Conservation (phyloP, 2,329 filamentous ascomycete genomes). For the Ophiosphaerella herpotricha region DNA sequence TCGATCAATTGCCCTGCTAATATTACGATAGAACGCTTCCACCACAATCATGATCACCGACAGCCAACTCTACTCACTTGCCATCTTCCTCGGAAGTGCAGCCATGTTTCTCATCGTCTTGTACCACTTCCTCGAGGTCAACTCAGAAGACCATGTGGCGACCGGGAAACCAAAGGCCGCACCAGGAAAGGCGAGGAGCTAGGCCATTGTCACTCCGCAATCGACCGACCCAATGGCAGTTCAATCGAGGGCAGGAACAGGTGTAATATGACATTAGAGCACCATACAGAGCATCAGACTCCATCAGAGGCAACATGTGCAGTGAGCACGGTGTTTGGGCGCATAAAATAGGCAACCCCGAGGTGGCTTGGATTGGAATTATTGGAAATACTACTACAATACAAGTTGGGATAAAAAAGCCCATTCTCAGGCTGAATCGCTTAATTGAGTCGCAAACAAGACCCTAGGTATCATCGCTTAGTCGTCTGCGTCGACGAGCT, state of each 20-base stretch:
- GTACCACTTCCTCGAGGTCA: conserved; percentile 96
- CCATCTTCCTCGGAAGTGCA: conserved; percentile 87
- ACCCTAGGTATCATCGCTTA: conserved; percentile 4
- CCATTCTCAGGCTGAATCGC: too few species aligned
- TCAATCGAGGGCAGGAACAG: too few species aligned
- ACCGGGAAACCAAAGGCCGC: conserved; percentile 34
- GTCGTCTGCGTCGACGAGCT: conserved; percentile 40
- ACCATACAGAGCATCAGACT: not conserved
- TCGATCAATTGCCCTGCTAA: conserved; percentile 14
- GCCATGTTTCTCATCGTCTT: conserved; percentile 92
- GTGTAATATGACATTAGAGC: too few species aligned
- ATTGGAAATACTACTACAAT: not conserved
- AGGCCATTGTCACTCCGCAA: not conserved
- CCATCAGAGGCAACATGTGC: not conserved
- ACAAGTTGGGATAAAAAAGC: too few species aligned
- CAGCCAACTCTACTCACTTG: conserved; percentile 84
- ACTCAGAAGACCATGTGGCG: conserved; percentile 63
- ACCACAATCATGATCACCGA: conserved; percentile 85
- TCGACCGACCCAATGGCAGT: too few species aligned
- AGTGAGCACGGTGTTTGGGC: conserved; percentile 11
- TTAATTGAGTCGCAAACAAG: too few species aligned
- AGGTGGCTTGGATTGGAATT: not conserved
- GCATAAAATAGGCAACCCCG: not conserved
- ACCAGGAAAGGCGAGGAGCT: conserved; percentile 31
- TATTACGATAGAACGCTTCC: conserved; percentile 29